Conservation (phyloP, 768 basidiomycete genomes). For the Rhizopogon salebrosus region DNA sequence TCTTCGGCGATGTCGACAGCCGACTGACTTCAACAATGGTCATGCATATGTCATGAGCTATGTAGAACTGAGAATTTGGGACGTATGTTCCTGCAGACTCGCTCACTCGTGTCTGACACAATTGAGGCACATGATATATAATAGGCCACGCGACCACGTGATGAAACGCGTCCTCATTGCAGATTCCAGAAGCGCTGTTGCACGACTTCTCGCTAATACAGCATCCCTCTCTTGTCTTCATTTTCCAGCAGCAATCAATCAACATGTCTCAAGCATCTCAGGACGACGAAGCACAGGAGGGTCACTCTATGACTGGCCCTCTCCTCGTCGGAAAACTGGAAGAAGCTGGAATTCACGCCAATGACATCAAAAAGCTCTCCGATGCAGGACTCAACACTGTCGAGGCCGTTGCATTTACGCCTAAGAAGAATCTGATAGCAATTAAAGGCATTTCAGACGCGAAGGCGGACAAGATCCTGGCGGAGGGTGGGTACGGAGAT, state of each 20-base stretch:
- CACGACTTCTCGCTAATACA: background rate
- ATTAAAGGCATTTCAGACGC: slow-evolving; percentile 97
- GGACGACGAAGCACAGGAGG: slow-evolving; percentile 43
- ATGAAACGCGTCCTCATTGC: slow-evolving; percentile 20
- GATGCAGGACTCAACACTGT: slow-evolving; percentile 93
- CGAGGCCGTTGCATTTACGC: slow-evolving; percentile 93
- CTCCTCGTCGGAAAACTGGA: slow-evolving; percentile 79
- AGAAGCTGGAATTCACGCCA: slow-evolving; percentile 83
- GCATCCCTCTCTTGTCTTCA: background rate
- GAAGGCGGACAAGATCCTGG: slow-evolving; percentile 94
- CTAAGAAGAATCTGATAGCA: slow-evolving; percentile 83
- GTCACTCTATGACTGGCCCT: slow-evolving; percentile 66
- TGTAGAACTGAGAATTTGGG: no score
- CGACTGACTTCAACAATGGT: no score
- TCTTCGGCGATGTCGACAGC: no score
- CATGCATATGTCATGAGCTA: no score
- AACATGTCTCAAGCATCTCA: slow-evolving; percentile 47
- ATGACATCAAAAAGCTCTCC: slow-evolving; percentile 92
- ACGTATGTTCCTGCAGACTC: no score
- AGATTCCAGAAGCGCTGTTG: background rate
- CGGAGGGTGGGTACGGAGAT: slow-evolving; percentile 60
- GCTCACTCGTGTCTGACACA: no score
- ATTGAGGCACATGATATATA: no score
- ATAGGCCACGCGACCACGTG: slow-evolving; percentile 24
- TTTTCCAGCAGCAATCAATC: background rate